phyloP scores from a whole-genome alignment of 495 filamentous ascomycete genomes.

The Sporormia fimetaria region DNA sequence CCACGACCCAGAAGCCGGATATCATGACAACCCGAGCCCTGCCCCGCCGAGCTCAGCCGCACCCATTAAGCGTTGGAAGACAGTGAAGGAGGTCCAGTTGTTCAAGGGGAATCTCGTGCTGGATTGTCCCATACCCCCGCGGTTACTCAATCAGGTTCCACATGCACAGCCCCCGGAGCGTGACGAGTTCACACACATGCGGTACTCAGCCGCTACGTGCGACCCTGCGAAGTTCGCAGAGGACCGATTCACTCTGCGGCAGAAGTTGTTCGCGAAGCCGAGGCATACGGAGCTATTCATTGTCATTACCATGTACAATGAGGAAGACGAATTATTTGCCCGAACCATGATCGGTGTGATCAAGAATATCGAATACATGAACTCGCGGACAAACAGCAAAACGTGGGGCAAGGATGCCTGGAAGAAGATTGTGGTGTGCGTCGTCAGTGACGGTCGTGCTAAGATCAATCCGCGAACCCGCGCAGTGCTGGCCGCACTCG shows the following conservation, averaged over 20 bases:
- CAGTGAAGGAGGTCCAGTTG: constrained; percentile 92
- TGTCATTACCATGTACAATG: constrained; percentile 98
- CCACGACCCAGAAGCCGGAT: constrained; percentile 33
- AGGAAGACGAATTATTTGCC: constrained; percentile 93
- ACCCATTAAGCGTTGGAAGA: constrained; percentile 88
- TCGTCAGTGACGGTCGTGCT: constrained; percentile 94
- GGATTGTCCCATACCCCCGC: constrained; percentile 90
- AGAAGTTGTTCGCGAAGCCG: constrained; percentile 86
- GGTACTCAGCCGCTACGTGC: constrained; percentile 93
- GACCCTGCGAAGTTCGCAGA: constrained; percentile 81
- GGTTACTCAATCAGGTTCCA: constrained; percentile 70
- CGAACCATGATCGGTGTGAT: constrained; percentile 95
- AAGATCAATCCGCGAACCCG: constrained; percentile 93
- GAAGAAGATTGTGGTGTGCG: constrained; percentile 99
- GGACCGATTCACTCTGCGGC: constrained; percentile 84
- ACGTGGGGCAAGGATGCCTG: constrained; percentile 98
- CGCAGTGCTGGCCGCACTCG: constrained; percentile 83
- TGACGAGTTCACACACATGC: constrained; percentile 98
- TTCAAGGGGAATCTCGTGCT: constrained; percentile 96
- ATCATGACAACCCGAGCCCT: constrained; percentile 30
- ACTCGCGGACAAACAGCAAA: constrained; percentile 75
- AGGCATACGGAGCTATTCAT: constrained; percentile 96
- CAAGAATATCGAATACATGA: constrained; percentile 98
- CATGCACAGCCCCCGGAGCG: constrained; percentile 71
- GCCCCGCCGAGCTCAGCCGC: constrained; percentile 48